These are phyloP conservation scores for Microdochium paspali DNA, from an alignment of 2,329 filamentous ascomycete species.

Conservation along the genomic window DNA sequence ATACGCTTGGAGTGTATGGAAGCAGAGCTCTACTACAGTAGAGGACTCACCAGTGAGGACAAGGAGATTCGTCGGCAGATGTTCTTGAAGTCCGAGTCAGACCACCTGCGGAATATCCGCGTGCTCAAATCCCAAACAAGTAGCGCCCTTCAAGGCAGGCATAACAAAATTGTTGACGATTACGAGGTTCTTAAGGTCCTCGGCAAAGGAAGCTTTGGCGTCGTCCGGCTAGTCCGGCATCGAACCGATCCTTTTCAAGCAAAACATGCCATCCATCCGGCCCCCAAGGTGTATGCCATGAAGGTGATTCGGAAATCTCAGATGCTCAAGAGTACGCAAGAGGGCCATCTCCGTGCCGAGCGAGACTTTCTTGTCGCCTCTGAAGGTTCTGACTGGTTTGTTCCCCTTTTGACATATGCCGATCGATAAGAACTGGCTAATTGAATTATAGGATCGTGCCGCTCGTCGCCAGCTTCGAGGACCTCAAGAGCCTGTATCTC, in stretches of 20 bases:
- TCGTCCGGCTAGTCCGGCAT: constrained; percentile 78
- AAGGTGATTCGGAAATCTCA: constrained; percentile 92
- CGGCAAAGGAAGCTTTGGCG: constrained; percentile 89
- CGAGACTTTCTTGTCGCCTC: constrained; percentile 85
- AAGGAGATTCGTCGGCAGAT: constrained; percentile 39
- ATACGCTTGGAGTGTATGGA: constrained; percentile 55
- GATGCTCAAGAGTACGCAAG: constrained; percentile 85
- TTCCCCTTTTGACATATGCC: no score
- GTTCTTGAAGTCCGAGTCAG: constrained; percentile 60
- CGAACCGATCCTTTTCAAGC: constrained; percentile 25
- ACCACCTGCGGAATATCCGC: constrained; percentile 65
- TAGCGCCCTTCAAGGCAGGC: constrained; percentile 24
- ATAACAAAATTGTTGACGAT: constrained; percentile 45
- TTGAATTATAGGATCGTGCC: constrained; percentile 61
- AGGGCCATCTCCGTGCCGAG: constrained; percentile 85
- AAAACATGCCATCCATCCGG: constrained; percentile 9
- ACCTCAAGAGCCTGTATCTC: constrained; percentile 73
- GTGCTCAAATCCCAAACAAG: constrained; percentile 55
- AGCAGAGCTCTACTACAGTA: constrained; percentile 45
- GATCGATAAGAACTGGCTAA: constrained; percentile 2
- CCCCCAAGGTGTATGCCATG: constrained; percentile 76
- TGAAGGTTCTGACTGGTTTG: constrained; percentile 71
- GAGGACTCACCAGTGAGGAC: constrained; percentile 46
- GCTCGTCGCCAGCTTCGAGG: constrained; percentile 82
- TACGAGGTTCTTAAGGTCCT: constrained; percentile 77